A percentile compares a stretch with the other conserved stretches of the same genome.
These are phyloP conservation scores for Conringia planisiliqua DNA, from an alignment of 345 rosid species.

Conservation along the genomic window DNA sequence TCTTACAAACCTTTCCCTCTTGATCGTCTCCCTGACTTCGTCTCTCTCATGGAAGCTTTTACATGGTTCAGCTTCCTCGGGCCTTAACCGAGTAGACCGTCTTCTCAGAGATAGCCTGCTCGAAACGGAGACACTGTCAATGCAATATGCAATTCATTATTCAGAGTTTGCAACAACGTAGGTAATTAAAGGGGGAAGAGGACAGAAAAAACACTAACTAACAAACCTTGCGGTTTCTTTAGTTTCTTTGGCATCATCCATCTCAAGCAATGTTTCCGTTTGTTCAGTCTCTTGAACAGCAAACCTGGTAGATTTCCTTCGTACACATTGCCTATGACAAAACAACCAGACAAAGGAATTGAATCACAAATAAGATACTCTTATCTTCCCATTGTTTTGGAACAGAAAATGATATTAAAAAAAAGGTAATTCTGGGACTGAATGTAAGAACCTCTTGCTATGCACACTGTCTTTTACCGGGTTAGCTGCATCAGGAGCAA, in stretches of 20 bases:
- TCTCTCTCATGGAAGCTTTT: slow-evolving; percentile 15
- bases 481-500: slow-evolving; percentile 16
- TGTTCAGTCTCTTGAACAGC: slow-evolving; percentile 20
- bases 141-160: not conserved
- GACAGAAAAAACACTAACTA: not conserved
- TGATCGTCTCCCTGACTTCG: slow-evolving; percentile 17
- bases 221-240: slow-evolving; percentile 43
- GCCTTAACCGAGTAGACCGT: slow-evolving; percentile 26
- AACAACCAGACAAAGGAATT: slow-evolving; percentile 4
- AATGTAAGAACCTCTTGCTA: slow-evolving; percentile 28
- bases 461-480: slow-evolving; percentile 1
- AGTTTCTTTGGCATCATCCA: slow-evolving; percentile 30
- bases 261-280: slow-evolving; percentile 10
- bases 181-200: not conserved
- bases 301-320: slow-evolving; percentile 32
- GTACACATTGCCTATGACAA: slow-evolving; percentile 17
- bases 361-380: not conserved
- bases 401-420: not conserved
- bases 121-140: slow-evolving; percentile 2
- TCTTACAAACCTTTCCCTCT: slow-evolving; percentile 30
- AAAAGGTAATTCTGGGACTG: not conserved
- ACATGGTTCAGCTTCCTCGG: slow-evolving; percentile 20
- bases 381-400: slow-evolving; percentile 1
- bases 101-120: slow-evolving; percentile 34
- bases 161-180: not conserved